phyloP scores from a whole-genome alignment of 2,329 filamentous ascomycete species.

The Venturia aucupariae region DNA sequence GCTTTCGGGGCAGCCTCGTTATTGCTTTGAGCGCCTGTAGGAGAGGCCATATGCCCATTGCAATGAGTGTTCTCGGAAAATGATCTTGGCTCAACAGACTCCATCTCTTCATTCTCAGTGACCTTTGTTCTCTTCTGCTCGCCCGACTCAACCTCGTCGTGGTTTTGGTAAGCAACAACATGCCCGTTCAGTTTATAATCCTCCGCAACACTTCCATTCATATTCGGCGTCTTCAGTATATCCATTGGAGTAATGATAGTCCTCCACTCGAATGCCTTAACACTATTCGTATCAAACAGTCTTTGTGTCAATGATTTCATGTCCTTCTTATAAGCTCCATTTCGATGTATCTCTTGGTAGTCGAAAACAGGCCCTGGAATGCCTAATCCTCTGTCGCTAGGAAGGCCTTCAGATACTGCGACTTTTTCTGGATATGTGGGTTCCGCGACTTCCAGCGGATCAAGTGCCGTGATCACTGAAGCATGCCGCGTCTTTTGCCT shows the following conservation, averaged over 20 bases:
- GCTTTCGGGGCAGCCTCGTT: not conserved
- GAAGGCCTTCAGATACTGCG: not conserved
- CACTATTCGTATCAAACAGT: conserved; percentile 33
- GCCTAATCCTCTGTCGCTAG: not conserved
- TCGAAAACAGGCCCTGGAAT: not conserved
- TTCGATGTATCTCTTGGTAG: not conserved
- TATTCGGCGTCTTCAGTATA: not conserved
- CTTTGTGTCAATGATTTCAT: conserved; percentile 54
- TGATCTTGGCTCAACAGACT: not conserved
- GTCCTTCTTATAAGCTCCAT: conserved; percentile 36
- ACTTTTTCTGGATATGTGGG: not conserved
- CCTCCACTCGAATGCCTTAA: not conserved
- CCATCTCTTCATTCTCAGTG: not conserved
- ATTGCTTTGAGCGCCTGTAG: not conserved
- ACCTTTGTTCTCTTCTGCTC: not conserved
- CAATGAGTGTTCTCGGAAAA: not conserved
- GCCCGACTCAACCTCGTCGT: not conserved
- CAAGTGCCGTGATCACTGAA: not conserved
- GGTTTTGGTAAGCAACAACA: not conserved
- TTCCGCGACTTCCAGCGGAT: not conserved
- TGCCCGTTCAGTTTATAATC: not conserved
- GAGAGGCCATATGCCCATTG: not conserved
- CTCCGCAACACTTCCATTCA: not conserved
- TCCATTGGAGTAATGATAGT: not conserved
- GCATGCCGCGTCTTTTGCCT: not conserved